Evolutionary conservation across 2,329 filamentous ascomycete genomes (phyloP).

Genomic region (Cercospora canescens): DNA sequence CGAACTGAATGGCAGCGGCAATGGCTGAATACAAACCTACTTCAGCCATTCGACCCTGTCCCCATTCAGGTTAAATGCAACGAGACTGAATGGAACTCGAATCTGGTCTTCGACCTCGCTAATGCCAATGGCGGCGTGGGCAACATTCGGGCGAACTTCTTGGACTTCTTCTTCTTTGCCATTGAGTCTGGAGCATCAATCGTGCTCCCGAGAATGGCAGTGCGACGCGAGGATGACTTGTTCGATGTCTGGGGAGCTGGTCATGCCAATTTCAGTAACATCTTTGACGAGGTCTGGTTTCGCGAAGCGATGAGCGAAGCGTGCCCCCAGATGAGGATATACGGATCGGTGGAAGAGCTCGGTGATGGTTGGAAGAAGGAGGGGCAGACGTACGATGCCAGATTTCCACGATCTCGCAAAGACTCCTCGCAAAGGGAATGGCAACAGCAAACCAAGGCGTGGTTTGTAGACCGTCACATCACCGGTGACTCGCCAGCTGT

Average conservation of each 20-base stretch:
- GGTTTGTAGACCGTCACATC: background rate
- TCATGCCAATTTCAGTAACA: slow-evolving; percentile 13
- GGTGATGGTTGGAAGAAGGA: background rate
- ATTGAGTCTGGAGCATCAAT: slow-evolving; percentile 48
- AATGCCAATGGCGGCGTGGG: slow-evolving; percentile 43
- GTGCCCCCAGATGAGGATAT: slow-evolving; percentile 26
- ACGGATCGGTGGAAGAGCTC: background rate
- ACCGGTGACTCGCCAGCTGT: background rate
- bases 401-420: background rate
- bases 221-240: slow-evolving; percentile 7
- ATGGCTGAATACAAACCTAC: slow-evolving; percentile 22
- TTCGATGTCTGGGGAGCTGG: slow-evolving; percentile 7
- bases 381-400: slow-evolving; percentile 16
- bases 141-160: slow-evolving; percentile 45
- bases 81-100: slow-evolving; percentile 40
- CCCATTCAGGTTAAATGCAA: slow-evolving; percentile 33
- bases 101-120: slow-evolving; percentile 45
- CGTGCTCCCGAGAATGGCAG: slow-evolving; percentile 12
- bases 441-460: background rate
- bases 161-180: slow-evolving; percentile 49
- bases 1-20: background rate
- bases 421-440: background rate
- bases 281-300: slow-evolving; percentile 26
- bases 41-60: slow-evolving; percentile 16
- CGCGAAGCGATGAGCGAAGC: slow-evolving; percentile 11